These are phyloP conservation scores for Aspergillus cejpii DNA, from an alignment of 2,329 filamentous ascomycete genomes.

Conservation along the genomic window DNA sequence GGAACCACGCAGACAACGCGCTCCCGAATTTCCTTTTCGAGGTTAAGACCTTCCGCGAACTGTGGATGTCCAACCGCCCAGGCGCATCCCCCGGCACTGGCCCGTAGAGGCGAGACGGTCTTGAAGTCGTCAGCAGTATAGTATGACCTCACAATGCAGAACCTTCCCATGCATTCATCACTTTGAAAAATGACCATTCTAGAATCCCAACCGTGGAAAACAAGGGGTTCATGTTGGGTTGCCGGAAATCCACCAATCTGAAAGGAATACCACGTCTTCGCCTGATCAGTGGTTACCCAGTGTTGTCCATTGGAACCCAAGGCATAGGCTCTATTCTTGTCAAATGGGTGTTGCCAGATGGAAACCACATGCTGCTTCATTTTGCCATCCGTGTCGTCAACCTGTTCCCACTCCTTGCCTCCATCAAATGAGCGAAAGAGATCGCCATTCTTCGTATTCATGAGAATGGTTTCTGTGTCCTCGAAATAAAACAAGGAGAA, in stretches of 20 bases:
- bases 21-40: constrained; percentile 58
- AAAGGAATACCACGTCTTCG: constrained; percentile 74
- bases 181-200: constrained; percentile 81
- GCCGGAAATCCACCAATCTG: constrained; percentile 45
- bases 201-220: constrained; percentile 75
- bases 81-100: constrained; percentile 67
- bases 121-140: constrained; percentile 87
- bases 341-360: constrained; percentile 70
- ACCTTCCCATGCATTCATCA: constrained; percentile 58
- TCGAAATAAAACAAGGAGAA: constrained; percentile 79
- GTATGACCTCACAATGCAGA: constrained; percentile 56
- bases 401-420: constrained; percentile 65
- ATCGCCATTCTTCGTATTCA: constrained; percentile 57
- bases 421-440: constrained; percentile 76
- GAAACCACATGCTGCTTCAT: constrained; percentile 44
- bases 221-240: constrained; percentile 6
- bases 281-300: constrained; percentile 76
- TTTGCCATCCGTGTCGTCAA: constrained; percentile 57
- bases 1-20: constrained; percentile 74
- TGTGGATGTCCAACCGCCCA: constrained; percentile 75
- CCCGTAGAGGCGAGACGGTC: constrained; percentile 57
- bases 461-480: constrained; percentile 73
- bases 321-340: constrained; percentile 72
- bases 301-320: constrained; percentile 64
- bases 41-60: constrained; percentile 53